phyloP scores from a whole-genome alignment of 2,329 filamentous ascomycete genomes.

The Paecilomyces formosus region DNA sequence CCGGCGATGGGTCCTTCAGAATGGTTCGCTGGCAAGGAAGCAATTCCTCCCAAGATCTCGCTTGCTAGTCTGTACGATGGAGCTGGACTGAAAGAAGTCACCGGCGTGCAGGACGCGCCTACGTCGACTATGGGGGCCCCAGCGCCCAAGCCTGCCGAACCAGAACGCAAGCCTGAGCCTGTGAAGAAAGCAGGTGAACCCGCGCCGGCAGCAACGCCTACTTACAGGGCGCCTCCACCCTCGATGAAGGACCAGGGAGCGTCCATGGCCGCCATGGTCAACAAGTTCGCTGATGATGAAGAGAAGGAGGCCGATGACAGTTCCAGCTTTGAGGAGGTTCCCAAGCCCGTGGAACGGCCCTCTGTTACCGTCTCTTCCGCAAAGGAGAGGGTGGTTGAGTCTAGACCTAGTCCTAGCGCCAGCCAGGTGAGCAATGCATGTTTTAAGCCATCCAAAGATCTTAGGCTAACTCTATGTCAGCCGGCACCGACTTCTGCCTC shows the following conservation, averaged over 20 bases:
- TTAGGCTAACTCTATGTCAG: constrained; percentile 15
- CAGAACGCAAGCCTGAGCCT: constrained; percentile 18
- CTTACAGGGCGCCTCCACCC: constrained; percentile 36
- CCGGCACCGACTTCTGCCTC: constrained; percentile 29
- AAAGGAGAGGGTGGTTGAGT: background rate
- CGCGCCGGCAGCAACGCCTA: constrained; percentile 15
- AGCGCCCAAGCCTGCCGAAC: constrained; percentile 41
- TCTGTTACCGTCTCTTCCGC: constrained; percentile 22
- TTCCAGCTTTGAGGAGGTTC: constrained; percentile 80
- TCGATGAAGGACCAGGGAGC: constrained; percentile 77
- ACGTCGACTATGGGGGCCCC: constrained; percentile 30
- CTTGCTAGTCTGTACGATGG: constrained; percentile 89
- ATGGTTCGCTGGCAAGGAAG: constrained; percentile 82
- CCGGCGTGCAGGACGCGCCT: constrained; percentile 34
- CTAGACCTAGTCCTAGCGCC: constrained; percentile 5
- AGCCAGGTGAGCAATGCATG: background rate
- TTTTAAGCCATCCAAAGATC: constrained; percentile 1
- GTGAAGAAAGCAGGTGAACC: constrained; percentile 30
- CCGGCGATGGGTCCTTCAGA: constrained; percentile 72
- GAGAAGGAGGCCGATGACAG: constrained; percentile 56
- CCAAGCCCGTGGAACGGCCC: constrained; percentile 63
- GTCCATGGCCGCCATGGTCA: constrained; percentile 77
- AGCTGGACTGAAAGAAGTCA: constrained; percentile 67
- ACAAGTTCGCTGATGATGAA: constrained; percentile 73
- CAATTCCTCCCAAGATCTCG: constrained; percentile 81